A percentile compares a stretch with the other conserved stretches of the same genome.
Conservation (phyloP, 2,329 filamentous ascomycete genomes). For the Pseudogymnoascus sp. region DNA sequence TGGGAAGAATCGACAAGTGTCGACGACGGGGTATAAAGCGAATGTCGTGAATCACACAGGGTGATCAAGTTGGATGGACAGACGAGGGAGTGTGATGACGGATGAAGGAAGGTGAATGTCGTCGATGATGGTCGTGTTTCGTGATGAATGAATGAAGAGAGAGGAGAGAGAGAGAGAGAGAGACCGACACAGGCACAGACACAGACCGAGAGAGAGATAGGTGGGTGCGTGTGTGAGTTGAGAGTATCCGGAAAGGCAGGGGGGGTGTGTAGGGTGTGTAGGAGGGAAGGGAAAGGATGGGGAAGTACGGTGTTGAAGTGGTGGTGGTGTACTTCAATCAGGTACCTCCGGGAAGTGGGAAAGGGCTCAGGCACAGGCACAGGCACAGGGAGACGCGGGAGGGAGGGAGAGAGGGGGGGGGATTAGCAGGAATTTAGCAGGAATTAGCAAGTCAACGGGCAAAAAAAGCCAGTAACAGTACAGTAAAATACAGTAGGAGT, state of each 20-base stretch:
- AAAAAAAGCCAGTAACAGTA: neutral
- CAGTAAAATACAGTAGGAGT: neutral
- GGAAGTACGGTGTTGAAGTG: neutral
- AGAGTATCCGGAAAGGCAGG: neutral
- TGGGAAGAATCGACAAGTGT: neutral
- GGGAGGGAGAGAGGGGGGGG: neutral
- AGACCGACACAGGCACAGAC: neutral
- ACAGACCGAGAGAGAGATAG: neutral
- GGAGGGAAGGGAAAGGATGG: neutral
- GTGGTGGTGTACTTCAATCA: neutral
- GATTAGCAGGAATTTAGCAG: neutral
- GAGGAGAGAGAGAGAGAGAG: neutral
- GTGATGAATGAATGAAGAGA: neutral
- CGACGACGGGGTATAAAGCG: neutral
- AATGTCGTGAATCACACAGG: neutral
- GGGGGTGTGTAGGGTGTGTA: neutral
- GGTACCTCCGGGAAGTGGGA: neutral
- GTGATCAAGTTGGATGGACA: conserved; percentile 1
- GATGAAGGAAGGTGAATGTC: neutral
- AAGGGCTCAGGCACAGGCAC: neutral
- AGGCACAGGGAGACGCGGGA: neutral
- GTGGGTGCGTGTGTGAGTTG: neutral
- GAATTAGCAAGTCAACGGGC: neutral
- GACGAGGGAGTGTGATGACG: neutral
- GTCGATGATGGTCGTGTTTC: neutral